Conservation (phyloP, 1,139 yeast species). For the Chernovozyma aurita region DNA sequence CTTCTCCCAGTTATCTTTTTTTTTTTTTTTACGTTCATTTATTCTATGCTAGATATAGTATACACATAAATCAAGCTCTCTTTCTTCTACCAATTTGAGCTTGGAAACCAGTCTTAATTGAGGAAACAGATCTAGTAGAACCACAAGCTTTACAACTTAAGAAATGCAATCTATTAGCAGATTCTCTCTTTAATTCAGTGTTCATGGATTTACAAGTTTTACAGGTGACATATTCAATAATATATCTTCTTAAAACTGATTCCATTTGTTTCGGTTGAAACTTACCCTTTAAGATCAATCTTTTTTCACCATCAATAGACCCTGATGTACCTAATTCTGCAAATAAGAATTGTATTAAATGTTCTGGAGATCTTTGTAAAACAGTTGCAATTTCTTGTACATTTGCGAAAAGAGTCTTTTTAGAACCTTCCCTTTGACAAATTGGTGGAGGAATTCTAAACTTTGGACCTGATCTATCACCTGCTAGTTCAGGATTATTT, state of each 20-base stretch:
- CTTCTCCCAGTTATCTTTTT: too few species aligned
- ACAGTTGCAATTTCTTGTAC: constrained; percentile 93
- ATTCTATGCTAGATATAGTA: constrained; percentile 1
- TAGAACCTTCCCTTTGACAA: constrained; percentile 95
- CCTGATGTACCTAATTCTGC: constrained; percentile 99
- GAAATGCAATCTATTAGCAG: constrained; percentile 93
- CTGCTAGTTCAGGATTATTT: constrained; percentile 97
- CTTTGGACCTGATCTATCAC: constrained; percentile 89
- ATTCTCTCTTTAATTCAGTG: constrained; percentile 92
- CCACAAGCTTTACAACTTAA: constrained; percentile 98
- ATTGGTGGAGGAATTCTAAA: constrained; percentile 97
- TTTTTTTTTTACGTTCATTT: background rate
- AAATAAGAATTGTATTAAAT: constrained; percentile 91
- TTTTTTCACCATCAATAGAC: constrained; percentile 95
- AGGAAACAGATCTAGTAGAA: constrained; percentile 92
- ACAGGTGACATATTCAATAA: constrained; percentile 95
- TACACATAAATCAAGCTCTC: constrained; percentile 27
- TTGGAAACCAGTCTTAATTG: constrained; percentile 99
- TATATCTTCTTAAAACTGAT: constrained; percentile 92
- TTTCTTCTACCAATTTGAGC: constrained; percentile 85
- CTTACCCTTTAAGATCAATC: constrained; percentile 95
- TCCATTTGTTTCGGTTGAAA: constrained; percentile 98
- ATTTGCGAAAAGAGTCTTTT: constrained; percentile 93
- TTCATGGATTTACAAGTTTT: constrained; percentile 98
- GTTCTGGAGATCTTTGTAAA: constrained; percentile 95